phyloP scores from a whole-genome alignment of 228 moss, liverwort and hornwort genomes.

The Sphagnum magellanicum region DNA sequence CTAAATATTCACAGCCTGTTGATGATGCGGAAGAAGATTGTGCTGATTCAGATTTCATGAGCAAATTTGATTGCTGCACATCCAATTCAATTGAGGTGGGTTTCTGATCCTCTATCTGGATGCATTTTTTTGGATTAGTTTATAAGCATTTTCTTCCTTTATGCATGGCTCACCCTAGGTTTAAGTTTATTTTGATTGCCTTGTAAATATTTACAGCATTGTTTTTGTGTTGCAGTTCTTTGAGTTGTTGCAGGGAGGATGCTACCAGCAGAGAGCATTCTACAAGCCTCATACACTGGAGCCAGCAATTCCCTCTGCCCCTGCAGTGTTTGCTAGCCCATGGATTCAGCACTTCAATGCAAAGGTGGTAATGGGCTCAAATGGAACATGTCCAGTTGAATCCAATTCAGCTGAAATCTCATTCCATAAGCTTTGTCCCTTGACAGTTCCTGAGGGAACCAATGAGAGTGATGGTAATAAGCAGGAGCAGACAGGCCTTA shows the following conservation, averaged over 20 bases:
- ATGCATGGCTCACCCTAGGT: not conserved
- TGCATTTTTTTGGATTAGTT: not conserved
- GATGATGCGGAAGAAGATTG: slow-evolving; percentile 54
- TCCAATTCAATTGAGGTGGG: slow-evolving; percentile 39
- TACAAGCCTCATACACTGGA: slow-evolving; percentile 27
- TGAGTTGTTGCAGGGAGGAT: slow-evolving; percentile 38
- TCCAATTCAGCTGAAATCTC: not conserved
- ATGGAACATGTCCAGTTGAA: not conserved
- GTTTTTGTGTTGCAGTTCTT: slow-evolving; percentile 24
- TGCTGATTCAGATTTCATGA: slow-evolving; percentile 46
- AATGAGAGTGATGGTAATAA: not conserved
- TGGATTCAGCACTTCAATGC: slow-evolving; percentile 58
- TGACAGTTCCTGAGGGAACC: not conserved
- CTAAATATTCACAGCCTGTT: slow-evolving; percentile 17
- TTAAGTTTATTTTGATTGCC: not conserved
- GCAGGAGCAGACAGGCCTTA: not conserved
- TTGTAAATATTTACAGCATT: not conserved
- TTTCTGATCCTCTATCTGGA: not conserved
- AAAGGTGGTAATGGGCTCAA: slow-evolving; percentile 10
- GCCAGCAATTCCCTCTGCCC: slow-evolving; percentile 14
- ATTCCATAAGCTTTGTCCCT: no score
- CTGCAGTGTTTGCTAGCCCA: slow-evolving; percentile 44
- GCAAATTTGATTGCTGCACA: slow-evolving; percentile 31
- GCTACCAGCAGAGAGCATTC: slow-evolving; percentile 20
- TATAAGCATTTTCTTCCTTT: no score